A percentile compares a stretch with the other conserved stretches of the same genome.
Evolutionary conservation across 352 stramenopile species (phyloP).

Genomic region (Thraustotheca clavata): DNA sequence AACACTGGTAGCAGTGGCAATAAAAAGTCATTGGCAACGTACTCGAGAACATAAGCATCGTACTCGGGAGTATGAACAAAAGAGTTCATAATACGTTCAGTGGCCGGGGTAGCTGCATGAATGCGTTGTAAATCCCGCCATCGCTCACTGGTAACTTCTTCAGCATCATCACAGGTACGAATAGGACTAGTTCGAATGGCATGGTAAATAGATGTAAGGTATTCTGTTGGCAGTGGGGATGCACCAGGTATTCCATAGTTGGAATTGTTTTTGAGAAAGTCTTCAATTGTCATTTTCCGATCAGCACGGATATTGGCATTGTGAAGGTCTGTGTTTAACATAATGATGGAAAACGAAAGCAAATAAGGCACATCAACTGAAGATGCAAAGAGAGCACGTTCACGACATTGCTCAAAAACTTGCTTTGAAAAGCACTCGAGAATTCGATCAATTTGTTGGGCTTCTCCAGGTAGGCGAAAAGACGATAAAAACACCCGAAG

Average conservation of each 20-base stretch:
- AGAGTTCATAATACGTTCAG: not conserved
- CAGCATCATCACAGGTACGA: slow-evolving; percentile 73
- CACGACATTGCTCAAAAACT: slow-evolving; percentile 78
- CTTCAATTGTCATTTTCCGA: slow-evolving; percentile 79
- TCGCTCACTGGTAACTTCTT: slow-evolving; percentile 64
- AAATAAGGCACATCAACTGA: slow-evolving; percentile 86
- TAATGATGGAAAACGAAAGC: slow-evolving; percentile 85
- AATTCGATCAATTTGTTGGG: slow-evolving; percentile 85
- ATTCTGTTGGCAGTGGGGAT: slow-evolving; percentile 53
- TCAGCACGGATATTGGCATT: slow-evolving; percentile 77
- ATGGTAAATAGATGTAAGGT: slow-evolving; percentile 63
- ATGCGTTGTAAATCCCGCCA: slow-evolving; percentile 53
- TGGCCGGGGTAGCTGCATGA: no score
- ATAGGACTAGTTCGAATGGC: slow-evolving; percentile 68
- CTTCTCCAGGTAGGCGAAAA: slow-evolving; percentile 77
- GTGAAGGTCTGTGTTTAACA: slow-evolving; percentile 84
- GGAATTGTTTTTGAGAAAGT: slow-evolving; percentile 86
- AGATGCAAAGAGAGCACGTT: slow-evolving; percentile 67
- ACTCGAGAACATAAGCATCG: slow-evolving; percentile 4
- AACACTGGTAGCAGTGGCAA: not conserved
- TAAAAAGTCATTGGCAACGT: not conserved
- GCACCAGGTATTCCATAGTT: slow-evolving; percentile 86
- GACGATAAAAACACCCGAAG: slow-evolving; percentile 78
- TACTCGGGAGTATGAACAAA: not conserved
- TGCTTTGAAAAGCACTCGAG: slow-evolving; percentile 78